phyloP scores from a whole-genome alignment of 2,329 filamentous ascomycete species.

The Phaeophleospora eucalypticola region DNA sequence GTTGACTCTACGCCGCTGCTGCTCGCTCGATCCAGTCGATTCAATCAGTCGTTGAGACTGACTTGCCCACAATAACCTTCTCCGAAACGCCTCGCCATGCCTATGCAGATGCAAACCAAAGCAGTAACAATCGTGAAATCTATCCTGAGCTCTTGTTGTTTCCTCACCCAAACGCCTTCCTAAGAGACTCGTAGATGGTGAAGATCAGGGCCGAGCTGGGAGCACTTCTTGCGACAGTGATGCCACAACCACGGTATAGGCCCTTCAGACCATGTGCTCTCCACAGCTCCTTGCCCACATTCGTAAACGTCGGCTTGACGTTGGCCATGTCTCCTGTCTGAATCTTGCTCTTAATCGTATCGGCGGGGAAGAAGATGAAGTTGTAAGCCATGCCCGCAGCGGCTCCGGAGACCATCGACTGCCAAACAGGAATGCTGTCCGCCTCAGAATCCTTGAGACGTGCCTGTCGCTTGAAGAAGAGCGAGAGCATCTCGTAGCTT shows the following conservation, averaged over 20 bases:
- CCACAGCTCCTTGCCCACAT: slow-evolving; percentile 72
- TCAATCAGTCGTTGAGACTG: not conserved
- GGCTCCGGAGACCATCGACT: slow-evolving; percentile 83
- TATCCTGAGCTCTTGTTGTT: not conserved
- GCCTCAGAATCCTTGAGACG: slow-evolving; percentile 34
- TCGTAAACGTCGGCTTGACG: slow-evolving; percentile 62
- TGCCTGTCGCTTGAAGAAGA: slow-evolving; percentile 54
- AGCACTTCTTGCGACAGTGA: slow-evolving; percentile 81
- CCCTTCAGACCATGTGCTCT: slow-evolving; percentile 74
- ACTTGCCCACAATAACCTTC: too few species aligned
- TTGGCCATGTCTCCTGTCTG: slow-evolving; percentile 66
- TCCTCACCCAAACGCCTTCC: slow-evolving; percentile 53
- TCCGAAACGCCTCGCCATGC: not conserved
- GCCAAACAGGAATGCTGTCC: slow-evolving; percentile 68
- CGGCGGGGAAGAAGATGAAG: slow-evolving; percentile 93
- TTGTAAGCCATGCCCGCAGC: slow-evolving; percentile 92
- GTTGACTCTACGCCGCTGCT: not conserved
- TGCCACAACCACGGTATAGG: slow-evolving; percentile 89
- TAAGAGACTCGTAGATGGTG: slow-evolving; percentile 85
- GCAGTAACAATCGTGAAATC: not conserved
- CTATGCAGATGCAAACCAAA: not conserved
- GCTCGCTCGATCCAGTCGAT: not conserved
- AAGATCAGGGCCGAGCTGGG: slow-evolving; percentile 99
- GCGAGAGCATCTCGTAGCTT: slow-evolving; percentile 72
- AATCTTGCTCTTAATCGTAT: slow-evolving; percentile 96